Percentiles rank a stretch among this genome's conserved stretches.
phyloP scores from a whole-genome alignment of 2,329 filamentous ascomycete genomes.

The Aspergillus uvarum region DNA sequence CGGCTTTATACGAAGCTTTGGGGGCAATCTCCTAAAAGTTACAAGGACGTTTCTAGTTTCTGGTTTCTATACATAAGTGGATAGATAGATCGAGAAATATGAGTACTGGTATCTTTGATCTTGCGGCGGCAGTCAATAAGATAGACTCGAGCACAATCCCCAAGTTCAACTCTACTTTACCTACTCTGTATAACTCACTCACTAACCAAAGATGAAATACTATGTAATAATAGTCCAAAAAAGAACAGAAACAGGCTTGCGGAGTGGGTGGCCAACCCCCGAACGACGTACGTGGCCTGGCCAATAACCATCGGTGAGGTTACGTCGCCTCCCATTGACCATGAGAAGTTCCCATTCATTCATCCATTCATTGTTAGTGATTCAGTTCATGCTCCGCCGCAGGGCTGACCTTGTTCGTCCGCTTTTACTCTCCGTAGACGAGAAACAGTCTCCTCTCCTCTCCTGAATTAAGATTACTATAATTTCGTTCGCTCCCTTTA shows the following conservation, averaged over 20 bases:
- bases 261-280: neutral
- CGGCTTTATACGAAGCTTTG: no score
- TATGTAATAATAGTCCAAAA: no score
- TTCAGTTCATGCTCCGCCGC: neutral
- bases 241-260: neutral
- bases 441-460: neutral
- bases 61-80: neutral
- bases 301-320: slow-evolving; percentile 1
- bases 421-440: neutral
- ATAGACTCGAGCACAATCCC: neutral
- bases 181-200: no score
- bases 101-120: neutral
- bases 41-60: neutral
- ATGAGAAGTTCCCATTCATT: neutral
- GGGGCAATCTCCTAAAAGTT: no score
- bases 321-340: neutral
- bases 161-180: neutral
- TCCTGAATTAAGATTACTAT: neutral
- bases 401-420: neutral
- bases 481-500: neutral
- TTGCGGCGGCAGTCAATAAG: neutral
- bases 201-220: no score
- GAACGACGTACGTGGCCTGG: slow-evolving; percentile 9
- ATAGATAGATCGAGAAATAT: neutral
- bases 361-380: neutral